A percentile compares a stretch with the other conserved stretches of the same genome.
Evolutionary conservation across 164 flowering plant species (phyloP).

Genomic region (Nymphaea thermarum): DNA sequence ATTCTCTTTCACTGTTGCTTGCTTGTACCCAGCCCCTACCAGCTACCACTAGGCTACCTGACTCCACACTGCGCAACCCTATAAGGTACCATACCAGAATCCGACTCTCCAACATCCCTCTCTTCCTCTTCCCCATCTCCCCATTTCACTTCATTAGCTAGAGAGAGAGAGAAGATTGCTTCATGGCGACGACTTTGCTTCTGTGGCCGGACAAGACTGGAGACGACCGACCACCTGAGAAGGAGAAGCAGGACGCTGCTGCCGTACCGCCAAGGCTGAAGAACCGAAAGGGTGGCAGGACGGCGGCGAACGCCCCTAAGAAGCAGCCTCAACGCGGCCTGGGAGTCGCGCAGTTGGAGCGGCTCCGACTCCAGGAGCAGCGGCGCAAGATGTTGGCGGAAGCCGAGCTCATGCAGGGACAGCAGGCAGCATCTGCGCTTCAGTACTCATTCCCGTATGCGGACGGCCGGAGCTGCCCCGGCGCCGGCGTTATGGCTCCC

Average conservation of each 20-base stretch:
- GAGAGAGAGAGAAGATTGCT: background rate
- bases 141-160: background rate
- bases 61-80: too few relatives aligned
- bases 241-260: background rate
- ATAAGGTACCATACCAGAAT: too few relatives aligned
- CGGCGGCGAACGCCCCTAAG: slow-evolving; percentile 10
- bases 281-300: slow-evolving; percentile 1
- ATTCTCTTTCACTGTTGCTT: too few relatives aligned
- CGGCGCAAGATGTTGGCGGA: slow-evolving; percentile 21
- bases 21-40: too few relatives aligned
- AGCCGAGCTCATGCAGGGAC: background rate
- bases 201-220: background rate
- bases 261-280: slow-evolving; percentile 4
- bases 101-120: background rate
- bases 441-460: background rate
- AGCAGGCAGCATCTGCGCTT: background rate
- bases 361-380: slow-evolving; percentile 30
- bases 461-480: background rate
- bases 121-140: background rate
- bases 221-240: background rate
- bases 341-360: slow-evolving; percentile 63
- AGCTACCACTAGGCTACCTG: too few relatives aligned
- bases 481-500: background rate
- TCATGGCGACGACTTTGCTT: background rate
- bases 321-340: slow-evolving; percentile 48